Conservation (phyloP, 2,329 filamentous ascomycete genomes). For the Talaromyces sp. region DNA sequence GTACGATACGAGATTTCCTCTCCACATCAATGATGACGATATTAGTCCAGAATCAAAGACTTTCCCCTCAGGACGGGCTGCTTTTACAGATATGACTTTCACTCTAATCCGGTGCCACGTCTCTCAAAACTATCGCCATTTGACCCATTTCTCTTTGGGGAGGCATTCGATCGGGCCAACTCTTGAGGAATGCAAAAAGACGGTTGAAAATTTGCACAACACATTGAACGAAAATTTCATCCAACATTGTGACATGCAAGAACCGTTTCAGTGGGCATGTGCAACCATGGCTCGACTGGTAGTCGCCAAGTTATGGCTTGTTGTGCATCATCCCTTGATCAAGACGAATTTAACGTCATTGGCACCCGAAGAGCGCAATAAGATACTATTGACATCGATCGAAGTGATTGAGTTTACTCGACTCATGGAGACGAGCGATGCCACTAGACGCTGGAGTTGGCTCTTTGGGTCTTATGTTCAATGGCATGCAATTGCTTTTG, state of each 20-base stretch:
- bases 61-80: slow-evolving; percentile 45
- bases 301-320: slow-evolving; percentile 71
- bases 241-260: slow-evolving; percentile 46
- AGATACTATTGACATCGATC: slow-evolving; percentile 65
- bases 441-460: slow-evolving; percentile 61
- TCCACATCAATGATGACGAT: slow-evolving; percentile 51
- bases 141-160: slow-evolving; percentile 34
- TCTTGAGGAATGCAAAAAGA: slow-evolving; percentile 35
- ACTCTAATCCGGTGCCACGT: slow-evolving; percentile 52
- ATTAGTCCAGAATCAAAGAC: slow-evolving; percentile 46
- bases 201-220: slow-evolving; percentile 51
- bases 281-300: slow-evolving; percentile 65
- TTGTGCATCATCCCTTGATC: slow-evolving; percentile 69
- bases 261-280: slow-evolving; percentile 62
- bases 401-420: slow-evolving; percentile 69
- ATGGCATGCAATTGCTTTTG: slow-evolving; percentile 60
- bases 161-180: slow-evolving; percentile 16
- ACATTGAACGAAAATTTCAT: slow-evolving; percentile 54
- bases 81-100: slow-evolving; percentile 52
- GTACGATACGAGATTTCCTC: slow-evolving; percentile 46
- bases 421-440: slow-evolving; percentile 59
- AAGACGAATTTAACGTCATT: slow-evolving; percentile 52
- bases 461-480: slow-evolving; percentile 60
- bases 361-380: slow-evolving; percentile 59
- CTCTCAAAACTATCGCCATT: slow-evolving; percentile 37